Base-by-base conservation (phyloP, 345 rosid species). In the Bruguiera sexangula region DNA sequence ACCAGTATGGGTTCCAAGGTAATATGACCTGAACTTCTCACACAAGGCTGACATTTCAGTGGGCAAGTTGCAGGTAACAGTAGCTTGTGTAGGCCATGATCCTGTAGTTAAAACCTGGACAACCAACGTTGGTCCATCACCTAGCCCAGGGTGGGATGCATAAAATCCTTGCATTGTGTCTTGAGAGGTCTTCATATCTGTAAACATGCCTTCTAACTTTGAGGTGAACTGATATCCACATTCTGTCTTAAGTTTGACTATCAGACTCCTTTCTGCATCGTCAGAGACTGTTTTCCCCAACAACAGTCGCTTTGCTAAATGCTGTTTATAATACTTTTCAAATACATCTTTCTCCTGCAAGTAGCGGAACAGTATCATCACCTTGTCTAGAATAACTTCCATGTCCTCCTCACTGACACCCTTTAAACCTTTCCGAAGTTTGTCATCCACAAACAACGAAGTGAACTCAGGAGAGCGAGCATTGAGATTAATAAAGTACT, bases 191-290 rank as follows among this genome's bases (percentile, higher is more conserved):
- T 89, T 95, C 99, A 95, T 95, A 81, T 95, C 99, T 0, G 99
- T 92, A 70, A 95, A 95, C 99, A 95, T 95, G 60, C 99, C 98
- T 83, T 95, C 99, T 51, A 95, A 77, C 76, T 95, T 95, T 7
- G 95, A 92, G 73, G 99, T 95, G 85, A 95, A 95, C 66, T 95
- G 99, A 71, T 92, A 92, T 3, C 99, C 99, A 68, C 99, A 95
- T 78, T 95, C 98, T 0, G 97, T 92, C 84, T 95, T 95, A 54
- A 95, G 96, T 79, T 95, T 95, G 73, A 92, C 94, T 27, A 95
- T 88, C 81, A 95, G 79, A 78, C 99, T 95, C 75, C 96, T 88
- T 76, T 95, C 99, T 20, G 97, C 98, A 68, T 95, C 99, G 79
- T 92, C 99, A 6, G 96, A 86, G 62, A 88, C 89, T 0, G 98